Conservation (phyloP, 768 basidiomycete genomes). For the Trametes gibbosa region DNA sequence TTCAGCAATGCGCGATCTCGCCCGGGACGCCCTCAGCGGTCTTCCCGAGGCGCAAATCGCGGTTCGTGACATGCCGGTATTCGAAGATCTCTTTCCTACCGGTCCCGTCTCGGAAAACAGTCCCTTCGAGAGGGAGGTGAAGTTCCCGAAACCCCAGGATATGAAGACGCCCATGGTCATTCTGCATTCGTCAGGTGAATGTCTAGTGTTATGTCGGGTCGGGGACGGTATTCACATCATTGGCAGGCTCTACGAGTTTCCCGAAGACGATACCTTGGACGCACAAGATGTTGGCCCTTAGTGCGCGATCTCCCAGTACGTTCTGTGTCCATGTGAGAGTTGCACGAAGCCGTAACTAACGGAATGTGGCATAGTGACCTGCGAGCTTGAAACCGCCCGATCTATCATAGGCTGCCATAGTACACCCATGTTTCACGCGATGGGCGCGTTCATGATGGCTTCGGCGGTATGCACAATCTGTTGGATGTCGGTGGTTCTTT, state of each 20-base stretch:
- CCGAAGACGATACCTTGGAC: slow-evolving; percentile 26
- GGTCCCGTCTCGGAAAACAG: neutral
- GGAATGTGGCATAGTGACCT: neutral
- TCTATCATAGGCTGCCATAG: slow-evolving; percentile 8
- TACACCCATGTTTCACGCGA: slow-evolving; percentile 14
- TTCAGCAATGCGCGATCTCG: neutral
- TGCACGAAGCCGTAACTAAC: neutral
- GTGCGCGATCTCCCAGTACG: slow-evolving; percentile 10
- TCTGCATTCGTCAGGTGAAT: slow-evolving; percentile 15
- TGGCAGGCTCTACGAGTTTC: slow-evolving; percentile 23
- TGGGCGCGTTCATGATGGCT: slow-evolving; percentile 5
- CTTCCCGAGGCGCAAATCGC: neutral
- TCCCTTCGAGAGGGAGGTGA: neutral
- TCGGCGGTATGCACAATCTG: neutral
- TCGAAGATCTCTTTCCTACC: slow-evolving; percentile 4
- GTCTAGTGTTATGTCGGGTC: too few relatives aligned
- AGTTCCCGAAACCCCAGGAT: neutral
- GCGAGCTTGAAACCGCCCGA: neutral
- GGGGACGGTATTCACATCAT: neutral
- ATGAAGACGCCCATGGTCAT: neutral
- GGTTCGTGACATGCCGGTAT: slow-evolving; percentile 1
- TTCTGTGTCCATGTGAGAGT: neutral
- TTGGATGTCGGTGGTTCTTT: neutral
- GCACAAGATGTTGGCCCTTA: slow-evolving; percentile 10
- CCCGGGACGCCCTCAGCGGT: neutral